phyloP scores from a whole-genome alignment of 1,284 basidiomycete species.

The Sporisorium sorghi region DNA sequence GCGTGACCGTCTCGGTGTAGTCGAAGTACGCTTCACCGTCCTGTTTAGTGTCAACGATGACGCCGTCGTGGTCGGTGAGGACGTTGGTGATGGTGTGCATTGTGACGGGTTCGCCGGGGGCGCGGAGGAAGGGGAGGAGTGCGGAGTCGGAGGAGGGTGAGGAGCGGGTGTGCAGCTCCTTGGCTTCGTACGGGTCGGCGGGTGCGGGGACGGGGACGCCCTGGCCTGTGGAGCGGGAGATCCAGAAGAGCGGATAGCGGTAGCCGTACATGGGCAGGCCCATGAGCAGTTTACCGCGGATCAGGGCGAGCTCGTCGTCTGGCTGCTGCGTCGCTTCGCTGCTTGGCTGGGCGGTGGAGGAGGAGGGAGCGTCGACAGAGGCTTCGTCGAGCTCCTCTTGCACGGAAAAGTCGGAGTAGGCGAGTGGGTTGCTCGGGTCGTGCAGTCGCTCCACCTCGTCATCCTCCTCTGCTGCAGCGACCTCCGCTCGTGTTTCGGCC shows the following conservation, averaged over 20 bases:
- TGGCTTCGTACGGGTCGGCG: slow-evolving; percentile 5
- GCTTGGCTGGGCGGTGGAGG: too few species aligned
- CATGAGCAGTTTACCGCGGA: slow-evolving; percentile 39
- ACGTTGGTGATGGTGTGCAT: slow-evolving; percentile 20
- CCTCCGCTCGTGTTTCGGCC: not conserved
- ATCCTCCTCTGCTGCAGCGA: not conserved
- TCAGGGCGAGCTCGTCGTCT: slow-evolving; percentile 6
- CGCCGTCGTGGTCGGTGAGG: slow-evolving; percentile 23
- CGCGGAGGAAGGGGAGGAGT: slow-evolving; percentile 35
- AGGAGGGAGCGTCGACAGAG: too few species aligned
- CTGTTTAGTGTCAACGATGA: slow-evolving; percentile 20
- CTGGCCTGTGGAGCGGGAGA: slow-evolving; percentile 31
- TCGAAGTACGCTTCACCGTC: slow-evolving; percentile 36
- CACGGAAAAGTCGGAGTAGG: slow-evolving; percentile 18
- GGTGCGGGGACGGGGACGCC: slow-evolving; percentile 20
- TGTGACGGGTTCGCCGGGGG: slow-evolving; percentile 32
- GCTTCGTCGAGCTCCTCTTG: slow-evolving; percentile 23
- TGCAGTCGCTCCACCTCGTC: slow-evolving; percentile 16
- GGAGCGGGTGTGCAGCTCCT: slow-evolving; percentile 14
- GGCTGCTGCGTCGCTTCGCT: too few species aligned
- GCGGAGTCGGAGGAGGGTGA: not conserved
- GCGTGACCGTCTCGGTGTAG: slow-evolving; percentile 29
- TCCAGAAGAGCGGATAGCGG: slow-evolving; percentile 42
- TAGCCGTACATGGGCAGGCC: slow-evolving; percentile 52
- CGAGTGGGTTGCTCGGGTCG: slow-evolving; percentile 29